Percentiles rank a stretch among this genome's conserved stretches.
Evolutionary conservation across 139 green algal species (phyloP).

Genomic region (Nannochloris sp.): DNA sequence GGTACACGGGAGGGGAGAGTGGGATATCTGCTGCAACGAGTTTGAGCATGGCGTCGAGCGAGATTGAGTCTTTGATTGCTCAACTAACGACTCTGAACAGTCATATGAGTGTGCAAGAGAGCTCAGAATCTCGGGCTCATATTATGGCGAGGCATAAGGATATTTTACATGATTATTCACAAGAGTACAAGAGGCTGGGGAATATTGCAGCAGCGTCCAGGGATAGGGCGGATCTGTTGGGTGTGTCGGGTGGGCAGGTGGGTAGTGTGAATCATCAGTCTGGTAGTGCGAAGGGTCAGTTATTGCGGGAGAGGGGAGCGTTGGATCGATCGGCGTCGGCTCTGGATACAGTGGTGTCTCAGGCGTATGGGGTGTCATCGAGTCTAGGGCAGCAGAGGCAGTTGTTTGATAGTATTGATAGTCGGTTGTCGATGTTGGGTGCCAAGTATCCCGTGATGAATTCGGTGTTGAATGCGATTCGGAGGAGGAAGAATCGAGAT

Average conservation of each 20-base stretch:
- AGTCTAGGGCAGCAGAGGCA: slow-evolving; percentile 52
- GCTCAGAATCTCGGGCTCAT: slow-evolving; percentile 62
- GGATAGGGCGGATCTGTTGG: slow-evolving; percentile 66
- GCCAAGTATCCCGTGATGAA: slow-evolving; percentile 76
- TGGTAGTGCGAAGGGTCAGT: slow-evolving; percentile 24
- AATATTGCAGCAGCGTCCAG: slow-evolving; percentile 47
- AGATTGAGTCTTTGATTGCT: slow-evolving; percentile 74
- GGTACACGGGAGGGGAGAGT: slow-evolving; percentile 32
- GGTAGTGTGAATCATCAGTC: neutral
- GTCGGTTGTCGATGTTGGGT: slow-evolving; percentile 52
- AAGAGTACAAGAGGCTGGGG: slow-evolving; percentile 72
- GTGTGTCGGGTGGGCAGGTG: slow-evolving; percentile 15
- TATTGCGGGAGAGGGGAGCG: slow-evolving; percentile 73
- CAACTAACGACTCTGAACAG: slow-evolving; percentile 72
- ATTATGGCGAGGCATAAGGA: slow-evolving; percentile 85
- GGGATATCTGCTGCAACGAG: slow-evolving; percentile 39
- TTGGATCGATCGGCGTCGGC: slow-evolving; percentile 35
- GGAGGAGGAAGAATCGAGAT: slow-evolving; percentile 71
- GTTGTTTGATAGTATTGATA: slow-evolving; percentile 43
- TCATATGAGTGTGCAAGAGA: slow-evolving; percentile 54
- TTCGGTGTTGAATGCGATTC: slow-evolving; percentile 72
- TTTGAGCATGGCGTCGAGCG: slow-evolving; percentile 48
- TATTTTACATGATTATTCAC: slow-evolving; percentile 82
- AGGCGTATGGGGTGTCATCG: slow-evolving; percentile 53
- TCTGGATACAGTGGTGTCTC: slow-evolving; percentile 75